These are phyloP conservation scores for Nematocida ironsii DNA, from an alignment of 371 early-diverging fungal species.

Conservation along the genomic window DNA sequence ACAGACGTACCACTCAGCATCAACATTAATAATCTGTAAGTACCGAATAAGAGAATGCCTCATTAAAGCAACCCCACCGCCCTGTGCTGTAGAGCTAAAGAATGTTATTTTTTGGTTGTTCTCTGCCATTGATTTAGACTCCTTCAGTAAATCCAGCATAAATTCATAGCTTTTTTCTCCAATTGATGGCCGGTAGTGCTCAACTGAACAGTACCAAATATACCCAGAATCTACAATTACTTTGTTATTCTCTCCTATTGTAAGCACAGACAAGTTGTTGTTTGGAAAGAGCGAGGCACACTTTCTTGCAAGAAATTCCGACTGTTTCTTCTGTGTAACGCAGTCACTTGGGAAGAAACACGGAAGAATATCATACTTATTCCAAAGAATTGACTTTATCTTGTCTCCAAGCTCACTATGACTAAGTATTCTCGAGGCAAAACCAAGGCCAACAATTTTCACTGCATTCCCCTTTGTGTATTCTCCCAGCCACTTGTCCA, in stretches of 20 bases:
- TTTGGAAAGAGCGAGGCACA: constrained; percentile 52
- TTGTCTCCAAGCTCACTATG: constrained; percentile 21
- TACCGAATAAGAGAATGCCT: constrained; percentile 77
- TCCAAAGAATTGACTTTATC: constrained; percentile 53
- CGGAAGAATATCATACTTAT: constrained; percentile 59
- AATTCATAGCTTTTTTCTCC: constrained; percentile 16
- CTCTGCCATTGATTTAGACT: neutral
- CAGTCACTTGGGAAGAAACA: constrained; percentile 46
- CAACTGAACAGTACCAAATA: constrained; percentile 57
- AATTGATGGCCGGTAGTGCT: constrained; percentile 44
- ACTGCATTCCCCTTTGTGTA: constrained; percentile 55
- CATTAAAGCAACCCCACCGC: constrained; percentile 84
- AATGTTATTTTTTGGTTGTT: constrained; percentile 71
- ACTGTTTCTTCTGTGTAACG: constrained; percentile 30
- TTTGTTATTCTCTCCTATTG: constrained; percentile 49
- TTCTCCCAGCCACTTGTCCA: constrained; percentile 55
- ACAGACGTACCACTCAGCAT: constrained; percentile 72
- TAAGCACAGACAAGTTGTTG: constrained; percentile 57
- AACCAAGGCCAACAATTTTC: constrained; percentile 59
- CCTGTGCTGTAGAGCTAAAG: constrained; percentile 80
- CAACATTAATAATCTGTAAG: constrained; percentile 72
- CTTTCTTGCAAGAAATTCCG: constrained; percentile 59
- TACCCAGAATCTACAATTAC: constrained; percentile 53
- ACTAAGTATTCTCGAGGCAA: constrained; percentile 15
- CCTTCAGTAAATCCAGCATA: constrained; percentile 35